Conservation (phyloP, 805 yeast species). For the Lipomyces mesembrius region DNA sequence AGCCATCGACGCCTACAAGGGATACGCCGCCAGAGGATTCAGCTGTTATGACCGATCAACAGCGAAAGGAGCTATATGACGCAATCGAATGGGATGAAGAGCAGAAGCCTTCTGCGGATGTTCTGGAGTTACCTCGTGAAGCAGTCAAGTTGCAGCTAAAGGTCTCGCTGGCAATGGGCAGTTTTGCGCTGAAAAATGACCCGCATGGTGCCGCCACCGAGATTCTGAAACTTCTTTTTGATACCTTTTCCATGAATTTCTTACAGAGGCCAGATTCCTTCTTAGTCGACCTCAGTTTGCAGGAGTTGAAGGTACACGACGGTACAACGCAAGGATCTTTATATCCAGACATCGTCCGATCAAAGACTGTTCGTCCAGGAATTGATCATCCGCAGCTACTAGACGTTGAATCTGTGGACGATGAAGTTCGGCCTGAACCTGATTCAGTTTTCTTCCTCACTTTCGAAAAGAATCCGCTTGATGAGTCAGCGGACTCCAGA, state of each 20-base stretch:
- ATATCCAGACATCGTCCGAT: slow-evolving; percentile 88
- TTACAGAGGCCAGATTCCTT: slow-evolving; percentile 80
- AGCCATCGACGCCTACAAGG: not conserved
- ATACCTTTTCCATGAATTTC: slow-evolving; percentile 75
- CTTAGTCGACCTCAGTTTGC: slow-evolving; percentile 69
- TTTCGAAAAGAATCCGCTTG: slow-evolving; percentile 86
- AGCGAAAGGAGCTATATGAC: slow-evolving; percentile 83
- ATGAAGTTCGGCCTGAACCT: slow-evolving; percentile 15
- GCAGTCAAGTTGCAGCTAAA: slow-evolving; percentile 68
- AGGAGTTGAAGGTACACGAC: slow-evolving; percentile 85
- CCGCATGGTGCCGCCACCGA: slow-evolving; percentile 49
- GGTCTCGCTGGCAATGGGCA: slow-evolving; percentile 75
- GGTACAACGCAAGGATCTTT: slow-evolving; percentile 70
- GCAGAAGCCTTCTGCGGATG: slow-evolving; percentile 48
- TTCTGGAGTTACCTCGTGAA: slow-evolving; percentile 68
- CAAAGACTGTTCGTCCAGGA: slow-evolving; percentile 49
- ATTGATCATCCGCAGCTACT: slow-evolving; percentile 20
- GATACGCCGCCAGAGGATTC: slow-evolving; percentile 42
- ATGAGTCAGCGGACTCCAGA: slow-evolving; percentile 79
- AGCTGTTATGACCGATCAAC: slow-evolving; percentile 76
- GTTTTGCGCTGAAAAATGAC: slow-evolving; percentile 60
- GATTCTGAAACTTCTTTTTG: slow-evolving; percentile 79
- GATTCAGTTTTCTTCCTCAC: slow-evolving; percentile 78
- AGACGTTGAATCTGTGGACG: slow-evolving; percentile 19
- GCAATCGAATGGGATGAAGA: slow-evolving; percentile 89